A percentile compares a stretch with the other conserved stretches of the same genome.
Evolutionary conservation across 2,329 filamentous ascomycete species (phyloP).

Genomic region (Geoglossum cookeanum): DNA sequence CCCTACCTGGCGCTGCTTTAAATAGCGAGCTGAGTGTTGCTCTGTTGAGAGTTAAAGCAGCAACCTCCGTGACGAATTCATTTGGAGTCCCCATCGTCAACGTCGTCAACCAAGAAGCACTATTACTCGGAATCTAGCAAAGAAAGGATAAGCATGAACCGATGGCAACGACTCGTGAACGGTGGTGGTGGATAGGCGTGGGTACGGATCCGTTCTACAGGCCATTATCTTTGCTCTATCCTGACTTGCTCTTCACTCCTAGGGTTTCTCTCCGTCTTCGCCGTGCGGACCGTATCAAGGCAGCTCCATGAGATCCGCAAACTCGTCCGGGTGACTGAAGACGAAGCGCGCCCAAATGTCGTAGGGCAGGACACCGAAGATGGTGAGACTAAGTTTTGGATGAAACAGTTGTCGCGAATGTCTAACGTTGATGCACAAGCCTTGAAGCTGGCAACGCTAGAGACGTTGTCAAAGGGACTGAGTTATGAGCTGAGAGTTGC

Average conservation of each 20-base stretch:
- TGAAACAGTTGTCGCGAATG: background rate
- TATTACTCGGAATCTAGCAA: constrained; percentile 7
- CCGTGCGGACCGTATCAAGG: constrained; percentile 37
- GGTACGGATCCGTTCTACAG: constrained; percentile 13
- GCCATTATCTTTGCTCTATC: constrained; percentile 12
- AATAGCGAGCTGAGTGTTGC: background rate
- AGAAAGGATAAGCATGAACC: constrained; percentile 15
- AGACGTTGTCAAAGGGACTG: constrained; percentile 48
- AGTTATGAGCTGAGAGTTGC: constrained; percentile 56
- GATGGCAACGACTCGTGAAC: constrained; percentile 17
- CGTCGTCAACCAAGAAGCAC: background rate
- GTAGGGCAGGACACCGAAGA: constrained; percentile 62
- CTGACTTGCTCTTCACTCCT: constrained; percentile 7
- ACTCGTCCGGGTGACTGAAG: constrained; percentile 45
- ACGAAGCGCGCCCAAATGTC: constrained; percentile 48
- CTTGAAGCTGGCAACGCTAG: constrained; percentile 44
- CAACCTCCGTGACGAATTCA: background rate
- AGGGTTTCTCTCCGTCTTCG: constrained; percentile 36
- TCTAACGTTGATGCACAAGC: constrained; percentile 18
- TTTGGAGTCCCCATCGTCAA: constrained; percentile 11
- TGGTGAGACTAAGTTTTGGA: constrained; percentile 17
- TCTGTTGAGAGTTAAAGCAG: background rate
- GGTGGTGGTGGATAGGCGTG: constrained; percentile 27
- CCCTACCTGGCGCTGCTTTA: background rate
- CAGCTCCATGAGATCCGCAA: constrained; percentile 41